Conservation (phyloP, 306 rosid genomes). For the Cucurbita ficifolia region DNA sequence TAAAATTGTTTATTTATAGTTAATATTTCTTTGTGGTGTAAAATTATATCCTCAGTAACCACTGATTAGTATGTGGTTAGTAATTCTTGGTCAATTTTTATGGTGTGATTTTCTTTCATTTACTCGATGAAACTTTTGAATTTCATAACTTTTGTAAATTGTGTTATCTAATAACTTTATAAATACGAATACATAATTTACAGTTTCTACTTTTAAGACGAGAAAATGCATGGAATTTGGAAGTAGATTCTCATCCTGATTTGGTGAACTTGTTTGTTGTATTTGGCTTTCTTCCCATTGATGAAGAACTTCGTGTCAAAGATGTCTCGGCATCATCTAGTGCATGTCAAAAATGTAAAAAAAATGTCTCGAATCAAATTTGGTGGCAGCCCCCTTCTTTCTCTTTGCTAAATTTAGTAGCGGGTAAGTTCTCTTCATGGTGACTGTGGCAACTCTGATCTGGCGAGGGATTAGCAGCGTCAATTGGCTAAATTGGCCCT, state of each 20-base stretch:
- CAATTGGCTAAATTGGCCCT: too few relatives aligned
- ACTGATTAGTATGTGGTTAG: not conserved
- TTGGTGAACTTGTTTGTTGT: not conserved
- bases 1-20: not conserved
- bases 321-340: not conserved
- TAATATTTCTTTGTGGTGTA: not conserved
- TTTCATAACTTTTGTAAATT: not conserved
- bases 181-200: not conserved
- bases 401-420: too few relatives aligned
- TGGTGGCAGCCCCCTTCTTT: too few relatives aligned
- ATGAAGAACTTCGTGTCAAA: not conserved
- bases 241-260: not conserved
- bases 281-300: not conserved
- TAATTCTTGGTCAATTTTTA: not conserved
- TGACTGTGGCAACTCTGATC: too few relatives aligned
- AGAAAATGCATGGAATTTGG: not conserved
- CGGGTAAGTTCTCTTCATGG: too few relatives aligned
- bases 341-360: too few relatives aligned
- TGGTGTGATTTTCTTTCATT: not conserved
- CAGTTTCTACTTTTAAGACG: not conserved
- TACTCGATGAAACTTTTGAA: not conserved
- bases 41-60: not conserved
- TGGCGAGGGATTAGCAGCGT: too few relatives aligned
- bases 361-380: too few relatives aligned
- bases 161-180: not conserved